Evolutionary conservation across 768 basidiomycete species (phyloP).

Genomic region (Tephrocybe sp.): DNA sequence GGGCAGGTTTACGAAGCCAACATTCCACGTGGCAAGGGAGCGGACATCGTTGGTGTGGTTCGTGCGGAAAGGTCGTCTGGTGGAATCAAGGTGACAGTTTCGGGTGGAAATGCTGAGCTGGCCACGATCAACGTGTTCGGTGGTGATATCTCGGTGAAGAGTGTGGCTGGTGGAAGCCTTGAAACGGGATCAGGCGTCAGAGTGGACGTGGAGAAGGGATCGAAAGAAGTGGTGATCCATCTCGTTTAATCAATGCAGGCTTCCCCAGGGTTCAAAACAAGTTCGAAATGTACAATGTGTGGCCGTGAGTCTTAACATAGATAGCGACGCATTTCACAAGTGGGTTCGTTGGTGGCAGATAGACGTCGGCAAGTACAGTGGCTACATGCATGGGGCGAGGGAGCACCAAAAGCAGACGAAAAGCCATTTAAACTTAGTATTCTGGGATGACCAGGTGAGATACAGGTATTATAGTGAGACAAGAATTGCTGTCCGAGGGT

Average conservation of each 20-base stretch:
- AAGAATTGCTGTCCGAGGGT: background rate
- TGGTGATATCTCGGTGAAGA: slow-evolving; percentile 10
- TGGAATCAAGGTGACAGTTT: slow-evolving; percentile 28
- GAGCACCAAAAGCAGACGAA: no score
- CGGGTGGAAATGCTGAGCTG: slow-evolving; percentile 20
- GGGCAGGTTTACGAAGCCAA: slow-evolving; percentile 36
- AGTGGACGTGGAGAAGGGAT: slow-evolving; percentile 17
- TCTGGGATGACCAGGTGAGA: background rate
- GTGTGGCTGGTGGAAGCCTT: slow-evolving; percentile 15
- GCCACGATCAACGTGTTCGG: slow-evolving; percentile 15
- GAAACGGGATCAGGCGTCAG: slow-evolving; percentile 6
- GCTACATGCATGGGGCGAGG: no score
- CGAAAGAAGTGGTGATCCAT: slow-evolving; percentile 16
- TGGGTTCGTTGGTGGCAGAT: background rate
- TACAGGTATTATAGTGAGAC: slow-evolving; percentile 1
- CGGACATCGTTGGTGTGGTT: slow-evolving; percentile 40
- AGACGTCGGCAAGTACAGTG: background rate
- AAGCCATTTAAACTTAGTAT: background rate
- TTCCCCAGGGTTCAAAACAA: no score
- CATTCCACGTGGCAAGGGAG: slow-evolving; percentile 44
- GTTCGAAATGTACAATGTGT: background rate
- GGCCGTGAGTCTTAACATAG: no score
- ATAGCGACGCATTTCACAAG: no score
- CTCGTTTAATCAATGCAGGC: slow-evolving; percentile 8
- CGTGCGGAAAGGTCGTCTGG: slow-evolving; percentile 31